Evolutionary conservation across 371 early-diverging fungal species (phyloP).

Genomic region (Lichtheimia corymbifera): DNA sequence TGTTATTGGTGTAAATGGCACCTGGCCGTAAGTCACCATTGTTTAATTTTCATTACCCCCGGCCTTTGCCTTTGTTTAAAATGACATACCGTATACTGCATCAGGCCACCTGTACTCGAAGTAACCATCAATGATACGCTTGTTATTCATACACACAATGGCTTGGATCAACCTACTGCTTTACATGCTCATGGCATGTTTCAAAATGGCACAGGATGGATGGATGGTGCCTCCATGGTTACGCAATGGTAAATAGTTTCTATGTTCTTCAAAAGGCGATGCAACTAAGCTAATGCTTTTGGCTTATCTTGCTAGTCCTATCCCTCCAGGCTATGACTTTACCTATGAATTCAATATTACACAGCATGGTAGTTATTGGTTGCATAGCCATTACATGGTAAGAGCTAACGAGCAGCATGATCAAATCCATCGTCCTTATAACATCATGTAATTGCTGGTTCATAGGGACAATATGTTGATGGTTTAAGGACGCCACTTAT

Average conservation of each 20-base stretch:
- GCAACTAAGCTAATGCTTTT: too few species aligned
- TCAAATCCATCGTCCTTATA: too few species aligned
- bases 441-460: too few species aligned
- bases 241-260: slow-evolving; percentile 55
- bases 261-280: not conserved
- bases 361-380: slow-evolving; percentile 78
- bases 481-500: slow-evolving; percentile 79
- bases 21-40: slow-evolving; percentile 60
- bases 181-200: slow-evolving; percentile 74
- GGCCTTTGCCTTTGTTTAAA: not conserved
- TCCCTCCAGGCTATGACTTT: slow-evolving; percentile 49
- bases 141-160: slow-evolving; percentile 65
- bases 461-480: slow-evolving; percentile 75
- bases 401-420: not conserved
- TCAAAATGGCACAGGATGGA: slow-evolving; percentile 59
- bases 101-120: slow-evolving; percentile 40
- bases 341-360: slow-evolving; percentile 66
- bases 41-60: too few species aligned
- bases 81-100: slow-evolving; percentile 8
- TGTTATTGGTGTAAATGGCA: slow-evolving; percentile 74
- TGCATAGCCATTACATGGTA: slow-evolving; percentile 67
- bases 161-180: slow-evolving; percentile 59
- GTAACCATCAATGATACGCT: slow-evolving; percentile 57
- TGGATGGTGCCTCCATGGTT: slow-evolving; percentile 64
- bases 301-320: slow-evolving; percentile 19